Evolutionary conservation across 331 rosid genomes (phyloP).

Genomic region (Acacia pycnantha): DNA sequence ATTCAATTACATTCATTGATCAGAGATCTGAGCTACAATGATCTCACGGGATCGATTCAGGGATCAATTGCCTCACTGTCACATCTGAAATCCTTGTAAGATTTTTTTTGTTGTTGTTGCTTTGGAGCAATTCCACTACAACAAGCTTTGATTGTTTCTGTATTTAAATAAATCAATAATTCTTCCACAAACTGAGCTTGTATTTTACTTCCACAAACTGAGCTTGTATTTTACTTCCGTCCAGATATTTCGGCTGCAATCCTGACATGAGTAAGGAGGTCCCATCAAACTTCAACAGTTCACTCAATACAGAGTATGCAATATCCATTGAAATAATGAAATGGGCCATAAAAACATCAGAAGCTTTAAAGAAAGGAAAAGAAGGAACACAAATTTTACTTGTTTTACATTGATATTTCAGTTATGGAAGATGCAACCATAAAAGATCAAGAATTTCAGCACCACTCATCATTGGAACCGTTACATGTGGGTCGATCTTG

Average conservation of each 20-base stretch:
- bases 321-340: not conserved
- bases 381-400: constrained; percentile 23
- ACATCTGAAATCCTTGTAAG: constrained; percentile 64
- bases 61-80: constrained; percentile 50
- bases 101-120: not conserved
- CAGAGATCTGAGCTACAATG: constrained; percentile 83
- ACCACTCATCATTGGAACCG: constrained; percentile 52
- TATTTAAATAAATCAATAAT: not conserved
- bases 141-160: not conserved
- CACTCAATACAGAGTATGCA: constrained; percentile 61
- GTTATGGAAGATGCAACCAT: constrained; percentile 52
- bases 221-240: constrained; percentile 23
- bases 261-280: constrained; percentile 32
- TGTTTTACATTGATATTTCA: constrained; percentile 37
- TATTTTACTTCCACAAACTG: constrained; percentile 24
- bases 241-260: constrained; percentile 76
- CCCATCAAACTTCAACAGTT: constrained; percentile 46
- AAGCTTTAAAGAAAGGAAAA: not conserved
- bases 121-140: constrained; percentile 6
- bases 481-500: constrained; percentile 61
- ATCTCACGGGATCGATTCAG: constrained; percentile 59
- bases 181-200: constrained; percentile 16
- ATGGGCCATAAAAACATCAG: not conserved
- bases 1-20: constrained; percentile 23
- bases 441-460: constrained; percentile 30